Evolutionary conservation across 176 grass and related monocot genomes (phyloP).

Genomic region (Eragrostis nindensis): DNA sequence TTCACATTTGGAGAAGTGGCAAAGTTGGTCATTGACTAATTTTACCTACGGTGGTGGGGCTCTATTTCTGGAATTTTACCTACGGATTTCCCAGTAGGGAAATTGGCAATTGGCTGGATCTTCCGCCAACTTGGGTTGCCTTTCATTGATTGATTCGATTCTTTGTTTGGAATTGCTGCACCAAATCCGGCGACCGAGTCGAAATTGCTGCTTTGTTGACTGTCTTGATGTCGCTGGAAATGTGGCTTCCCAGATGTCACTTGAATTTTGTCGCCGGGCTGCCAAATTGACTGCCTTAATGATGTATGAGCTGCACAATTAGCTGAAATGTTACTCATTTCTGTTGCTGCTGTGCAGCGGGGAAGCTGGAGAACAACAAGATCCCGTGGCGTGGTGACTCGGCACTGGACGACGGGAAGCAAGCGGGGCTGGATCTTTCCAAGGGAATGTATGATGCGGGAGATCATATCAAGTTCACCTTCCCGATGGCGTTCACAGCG

Average conservation of each 20-base stretch:
- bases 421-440: conserved; percentile 75
- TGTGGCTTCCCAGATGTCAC: conserved; percentile 16
- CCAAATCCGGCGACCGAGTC: neutral
- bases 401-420: conserved; percentile 75
- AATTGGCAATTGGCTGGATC: neutral
- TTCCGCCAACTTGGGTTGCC: neutral
- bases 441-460: conserved; percentile 94
- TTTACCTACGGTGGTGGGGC: neutral
- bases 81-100: neutral
- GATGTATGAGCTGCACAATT: neutral
- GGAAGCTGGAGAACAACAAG: conserved; percentile 81
- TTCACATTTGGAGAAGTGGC: neutral
- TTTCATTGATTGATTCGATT: neutral
- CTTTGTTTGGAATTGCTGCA: neutral
- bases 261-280: neutral
- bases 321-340: neutral
- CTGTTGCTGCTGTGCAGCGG: conserved; percentile 50
- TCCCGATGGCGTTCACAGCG: conserved; percentile 88
- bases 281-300: neutral
- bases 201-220: neutral
- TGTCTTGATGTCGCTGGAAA: neutral
- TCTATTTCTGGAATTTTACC: conserved; percentile 20
- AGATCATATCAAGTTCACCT: conserved; percentile 92
- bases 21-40: neutral
- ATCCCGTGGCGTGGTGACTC: conserved; percentile 92